phyloP scores from a whole-genome alignment of 2,329 filamentous ascomycete species.

The Penicillium sp. region DNA sequence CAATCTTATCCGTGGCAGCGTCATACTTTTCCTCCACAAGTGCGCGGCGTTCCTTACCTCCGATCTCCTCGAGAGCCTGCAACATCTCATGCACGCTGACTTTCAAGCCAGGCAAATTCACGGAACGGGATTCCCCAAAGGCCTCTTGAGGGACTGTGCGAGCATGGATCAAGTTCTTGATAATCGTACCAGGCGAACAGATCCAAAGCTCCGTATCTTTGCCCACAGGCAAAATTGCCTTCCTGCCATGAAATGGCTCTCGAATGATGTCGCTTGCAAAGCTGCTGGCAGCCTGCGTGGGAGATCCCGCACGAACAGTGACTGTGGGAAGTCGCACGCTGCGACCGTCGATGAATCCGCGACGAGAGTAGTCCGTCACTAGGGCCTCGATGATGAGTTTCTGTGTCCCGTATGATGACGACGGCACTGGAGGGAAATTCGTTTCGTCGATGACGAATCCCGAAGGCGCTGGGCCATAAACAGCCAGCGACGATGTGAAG shows the following conservation, averaged over 20 bases:
- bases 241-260: constrained; percentile 47
- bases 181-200: constrained; percentile 50
- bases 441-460: constrained; percentile 40
- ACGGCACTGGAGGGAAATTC: constrained; percentile 44
- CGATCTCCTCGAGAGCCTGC: constrained; percentile 52
- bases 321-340: constrained; percentile 48
- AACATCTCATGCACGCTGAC: constrained; percentile 56
- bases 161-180: constrained; percentile 51
- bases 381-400: constrained; percentile 48
- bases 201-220: constrained; percentile 53
- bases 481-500: constrained; percentile 46
- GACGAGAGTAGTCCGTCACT: constrained; percentile 48
- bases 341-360: constrained; percentile 45
- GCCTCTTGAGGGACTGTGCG: constrained; percentile 46
- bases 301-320: constrained; percentile 46
- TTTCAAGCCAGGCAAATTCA: constrained; percentile 51
- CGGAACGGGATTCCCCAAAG: constrained; percentile 49
- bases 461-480: constrained; percentile 46
- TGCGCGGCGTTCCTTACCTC: constrained; percentile 50
- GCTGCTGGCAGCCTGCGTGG: constrained; percentile 47
- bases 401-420: constrained; percentile 48
- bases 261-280: constrained; percentile 51
- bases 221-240: constrained; percentile 47
- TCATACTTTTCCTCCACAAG: constrained; percentile 52
- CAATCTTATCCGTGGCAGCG: constrained; percentile 50